Base-by-base conservation (phyloP, 345 rosid species). In the Hibiscus mutabilis region DNA sequence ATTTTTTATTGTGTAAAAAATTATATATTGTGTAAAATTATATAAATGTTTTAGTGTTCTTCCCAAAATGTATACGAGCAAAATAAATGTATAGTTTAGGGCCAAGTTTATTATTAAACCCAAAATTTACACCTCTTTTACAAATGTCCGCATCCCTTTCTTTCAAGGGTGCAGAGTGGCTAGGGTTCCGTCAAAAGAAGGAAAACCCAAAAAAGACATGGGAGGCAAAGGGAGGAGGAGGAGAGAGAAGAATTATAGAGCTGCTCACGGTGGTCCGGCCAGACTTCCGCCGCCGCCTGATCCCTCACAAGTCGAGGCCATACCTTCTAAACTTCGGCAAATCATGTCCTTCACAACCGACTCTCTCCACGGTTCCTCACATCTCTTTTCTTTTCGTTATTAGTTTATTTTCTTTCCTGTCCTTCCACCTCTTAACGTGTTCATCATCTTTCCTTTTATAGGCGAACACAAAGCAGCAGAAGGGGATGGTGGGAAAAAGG, bases 281-380 rank as follows among this genome's bases (percentile, higher is more conserved):
- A 74, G 88, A 6, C 93, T 95, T 14, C 99, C 99, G 46, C 97
- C 97, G 37, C 96, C 99, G 1, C 99, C 97, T 60, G 80, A 90
- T 62, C 84, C 80, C 70, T 84, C 91, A 29, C 79, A 86, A 72
- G 78, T 82, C 65, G 96, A 91, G 73, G 87, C 82, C 74, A 70
- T 94, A 71, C 97, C 98, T 52, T 77, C 89, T 14, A 94, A 90
- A 77, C 96, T 94, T 65, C 96, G 98, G 74, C 19, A 67, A 60
- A 78, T 94, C 77, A 83, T 91, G 80, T 83, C 93, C 47, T 82
- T 86, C 70, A 70, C 90, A 29, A 77, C 91, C 27, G 69, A 57
- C 0, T 31, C 79, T 74, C 77, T 55, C 13, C 69, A 74, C 1
- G 83, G 84, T 84, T 67, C 60, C 65, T 14, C 65, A 66, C 31